phyloP scores from a whole-genome alignment of 768 basidiomycete species.

The Leccinum broughii region DNA sequence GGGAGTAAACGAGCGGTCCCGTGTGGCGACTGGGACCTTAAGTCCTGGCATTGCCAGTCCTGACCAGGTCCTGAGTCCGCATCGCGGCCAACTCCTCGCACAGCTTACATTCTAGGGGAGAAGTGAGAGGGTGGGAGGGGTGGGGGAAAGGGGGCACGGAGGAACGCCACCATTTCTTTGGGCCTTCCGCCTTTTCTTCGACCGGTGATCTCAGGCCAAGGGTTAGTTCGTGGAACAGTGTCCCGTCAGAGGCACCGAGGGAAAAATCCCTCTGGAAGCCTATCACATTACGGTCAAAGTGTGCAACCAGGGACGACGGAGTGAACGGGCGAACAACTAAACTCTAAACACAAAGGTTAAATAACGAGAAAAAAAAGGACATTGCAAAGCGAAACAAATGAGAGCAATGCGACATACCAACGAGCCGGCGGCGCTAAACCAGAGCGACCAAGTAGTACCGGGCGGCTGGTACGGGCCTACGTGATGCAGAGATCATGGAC shows the following conservation, averaged over 20 bases:
- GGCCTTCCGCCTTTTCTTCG: not conserved
- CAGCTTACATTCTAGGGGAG: not conserved
- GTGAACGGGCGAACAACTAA: not conserved
- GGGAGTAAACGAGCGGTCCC: not conserved
- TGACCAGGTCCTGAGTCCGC: not conserved
- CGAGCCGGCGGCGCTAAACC: constrained; percentile 8
- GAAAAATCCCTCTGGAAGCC: not conserved
- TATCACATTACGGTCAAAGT: not conserved
- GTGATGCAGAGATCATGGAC: not conserved
- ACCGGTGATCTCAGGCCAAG: constrained; percentile 2
- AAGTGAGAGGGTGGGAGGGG: not conserved
- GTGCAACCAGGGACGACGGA: constrained; percentile 9
- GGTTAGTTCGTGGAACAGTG: not conserved
- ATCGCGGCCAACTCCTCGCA: not conserved
- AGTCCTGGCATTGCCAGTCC: not conserved
- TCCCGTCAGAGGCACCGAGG: not conserved
- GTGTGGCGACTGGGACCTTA: not conserved
- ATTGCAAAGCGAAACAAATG: not conserved
- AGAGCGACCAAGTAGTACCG: not conserved
- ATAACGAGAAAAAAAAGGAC: not conserved
- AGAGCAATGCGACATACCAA: not conserved
- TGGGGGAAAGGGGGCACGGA: not conserved
- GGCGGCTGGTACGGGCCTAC: not conserved
- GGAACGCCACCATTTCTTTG: constrained; percentile 5
- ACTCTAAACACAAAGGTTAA: not conserved